Evolutionary conservation across 1,284 basidiomycete genomes (phyloP), one percentile per base, ranked within the genome.

Genomic region (Marasmius oreades): DNA sequence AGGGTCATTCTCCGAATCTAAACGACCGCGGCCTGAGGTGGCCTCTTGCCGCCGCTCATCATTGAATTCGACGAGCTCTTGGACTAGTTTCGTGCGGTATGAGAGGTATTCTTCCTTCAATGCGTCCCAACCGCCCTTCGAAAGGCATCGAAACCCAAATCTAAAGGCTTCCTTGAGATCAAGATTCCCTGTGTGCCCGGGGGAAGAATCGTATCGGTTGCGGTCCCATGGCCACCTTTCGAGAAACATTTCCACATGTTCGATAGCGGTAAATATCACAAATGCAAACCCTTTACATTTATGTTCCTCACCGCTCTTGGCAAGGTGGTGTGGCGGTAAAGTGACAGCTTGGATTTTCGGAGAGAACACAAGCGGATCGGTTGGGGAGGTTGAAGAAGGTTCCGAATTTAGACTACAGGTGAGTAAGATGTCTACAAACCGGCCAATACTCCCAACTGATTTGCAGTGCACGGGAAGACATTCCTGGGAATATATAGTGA

Each of bases 281-380:
- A 92, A 78, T 0, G 87, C 86, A 59, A 90, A 91, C 0, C 86
- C 86, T 73, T 86, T 91, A 67, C 79, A 86, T 59, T 78, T 78
- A 0, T 83, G 81, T 5, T 68, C 56, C 26, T 78, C 75, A 1
- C 70, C 77, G 0, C 78, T 76, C 55, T 74, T 73, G 64, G 88
- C 87, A 48, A 81, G 77, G 64, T 83, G 78, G 64, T 88, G 86
- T 0, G 77, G 72, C 7, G 82, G 85, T 23, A 89, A 73, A 5
- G 69, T 61, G 37, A 91, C 71, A 31, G 67, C 62, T 64, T 91
- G 84, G 8, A 90, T 67, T 14, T 64, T 66, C 1, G 62, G 22
- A 24, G 23, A 22, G 18, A 22, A 50, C 22, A 20, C 18, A 24
- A 11, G 44, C 20, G 34, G 52, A 22, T 43, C 18, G n/a, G 28